These are phyloP conservation scores for Pleurotus ostreatus DNA, from an alignment of 768 basidiomycete genomes.

Conservation along the genomic window DNA sequence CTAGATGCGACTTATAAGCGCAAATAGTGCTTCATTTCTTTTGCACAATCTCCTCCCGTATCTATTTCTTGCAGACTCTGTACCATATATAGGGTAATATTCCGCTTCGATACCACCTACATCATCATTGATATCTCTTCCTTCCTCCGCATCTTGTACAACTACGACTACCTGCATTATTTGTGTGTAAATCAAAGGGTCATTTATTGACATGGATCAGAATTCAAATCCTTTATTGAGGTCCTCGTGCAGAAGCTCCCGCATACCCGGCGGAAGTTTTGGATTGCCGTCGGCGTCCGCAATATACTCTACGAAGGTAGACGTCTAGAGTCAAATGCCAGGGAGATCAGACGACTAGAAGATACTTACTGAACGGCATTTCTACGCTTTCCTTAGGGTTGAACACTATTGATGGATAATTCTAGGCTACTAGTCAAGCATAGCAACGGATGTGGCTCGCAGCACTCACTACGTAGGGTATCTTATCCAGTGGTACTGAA, in stretches of 20 bases:
- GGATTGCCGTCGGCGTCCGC: conserved; percentile 49
- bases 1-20: no score
- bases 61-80: conserved; percentile 1
- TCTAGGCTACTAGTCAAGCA: conserved; percentile 35
- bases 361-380: conserved; percentile 89
- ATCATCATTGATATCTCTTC: not conserved
- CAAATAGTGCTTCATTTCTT: not conserved
- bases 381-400: conserved; percentile 87
- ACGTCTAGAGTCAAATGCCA: not conserved
- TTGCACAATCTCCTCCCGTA: not conserved
- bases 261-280: conserved; percentile 86
- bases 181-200: no score
- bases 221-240: conserved; percentile 85
- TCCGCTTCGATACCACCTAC: not conserved
- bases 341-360: not conserved
- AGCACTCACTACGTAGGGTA: conserved; percentile 63
- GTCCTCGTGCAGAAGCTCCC: conserved; percentile 77
- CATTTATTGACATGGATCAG: conserved; percentile 24
- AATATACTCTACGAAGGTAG: conserved; percentile 39
- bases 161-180: no score
- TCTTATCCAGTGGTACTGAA: conserved; percentile 61
- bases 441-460: not conserved
- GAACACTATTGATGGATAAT: conserved; percentile 88
- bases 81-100: conserved; percentile 6
- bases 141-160: no score